Evolutionary conservation across 805 yeast genomes (phyloP).

Genomic region (Hanseniaspora taiwanica): DNA sequence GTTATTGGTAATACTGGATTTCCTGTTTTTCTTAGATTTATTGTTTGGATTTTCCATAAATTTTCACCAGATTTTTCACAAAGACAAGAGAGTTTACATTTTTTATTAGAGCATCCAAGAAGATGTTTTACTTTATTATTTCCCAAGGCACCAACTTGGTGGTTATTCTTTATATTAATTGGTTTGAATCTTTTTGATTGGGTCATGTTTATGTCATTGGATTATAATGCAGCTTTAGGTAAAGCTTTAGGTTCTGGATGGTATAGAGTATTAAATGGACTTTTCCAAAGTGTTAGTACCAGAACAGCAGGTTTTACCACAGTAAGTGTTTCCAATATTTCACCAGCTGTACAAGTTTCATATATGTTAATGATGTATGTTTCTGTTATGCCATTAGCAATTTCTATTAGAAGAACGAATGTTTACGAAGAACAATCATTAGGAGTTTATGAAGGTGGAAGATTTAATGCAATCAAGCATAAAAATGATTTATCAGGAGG

Average conservation of each 20-base stretch:
- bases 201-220: conserved; percentile 67
- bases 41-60: conserved; percentile 69
- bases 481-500: conserved; percentile 1
- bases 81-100: conserved; percentile 63
- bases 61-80: conserved; percentile 52
- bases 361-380: conserved; percentile 97
- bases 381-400: conserved; percentile 91
- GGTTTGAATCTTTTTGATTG: conserved; percentile 65
- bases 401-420: conserved; percentile 89
- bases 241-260: conserved; percentile 3
- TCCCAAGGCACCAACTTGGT: conserved; percentile 91
- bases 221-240: conserved; percentile 47
- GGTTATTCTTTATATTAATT: conserved; percentile 69
- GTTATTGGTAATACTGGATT: conserved; percentile 92
- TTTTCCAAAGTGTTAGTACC: conserved; percentile 83
- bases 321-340: conserved; percentile 53
- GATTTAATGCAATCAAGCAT: conserved; percentile 2
- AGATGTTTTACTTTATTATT: conserved; percentile 89
- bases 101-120: conserved; percentile 88
- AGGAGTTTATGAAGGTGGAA: conserved; percentile 38
- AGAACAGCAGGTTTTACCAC: conserved; percentile 89
- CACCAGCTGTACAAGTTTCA: conserved; percentile 87
- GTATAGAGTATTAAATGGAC: conserved; percentile 62
- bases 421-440: conserved; percentile 95
- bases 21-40: conserved; percentile 68